Evolutionary conservation across 352 stramenopile genomes (phyloP), one percentile per base, ranked within the genome.

Genomic region (Globisporangium uncinulatum): DNA sequence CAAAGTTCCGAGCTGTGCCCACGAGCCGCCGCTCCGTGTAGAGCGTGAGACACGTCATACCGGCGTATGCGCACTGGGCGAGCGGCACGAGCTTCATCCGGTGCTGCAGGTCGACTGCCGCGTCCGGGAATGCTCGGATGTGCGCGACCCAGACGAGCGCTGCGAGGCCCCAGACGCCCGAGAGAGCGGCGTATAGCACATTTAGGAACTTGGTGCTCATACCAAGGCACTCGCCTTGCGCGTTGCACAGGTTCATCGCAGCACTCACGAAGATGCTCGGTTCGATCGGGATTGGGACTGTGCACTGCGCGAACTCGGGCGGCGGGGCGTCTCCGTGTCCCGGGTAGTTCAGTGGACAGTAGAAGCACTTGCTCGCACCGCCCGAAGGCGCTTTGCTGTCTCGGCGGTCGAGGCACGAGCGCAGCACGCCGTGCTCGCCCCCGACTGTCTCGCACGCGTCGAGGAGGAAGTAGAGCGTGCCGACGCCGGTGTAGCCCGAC

Each of bases 381-480:
- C 19, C 13, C 17, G 24, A 29, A 29, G 3, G 3, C 9, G 53
- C 10, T 13, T 69, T 39, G 41, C 57, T 69, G 20, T 54, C 59
- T 9, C 59, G 36, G 50, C 55, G 37, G 2, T 62, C 39, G 1
- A 86, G 60, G 42, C 78, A 86, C 9, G 75, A 86, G 2, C 73
- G 73, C 43, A 88, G 57, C 14, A 85, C 76, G 2, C 71, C 72
- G 0, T 71, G 31, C 1, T 59, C 44, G 0, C 73, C 78, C 4
- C 69, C 78, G 20, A 82, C 53, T 6, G 74, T 77, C 59, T 87
- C 77, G 44, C 78, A 88, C 0, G 75, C 67, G 51, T 88, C 70
- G 19, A 86, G 71, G 52, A 73, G 75, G 44, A 85, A 76, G 11
- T 71, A 55, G 9, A 79, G 62, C n/a, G 36, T 66, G 15, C 36